Evolutionary conservation across 805 yeast genomes (phyloP).

Genomic region (Yamadazyma olivae): DNA sequence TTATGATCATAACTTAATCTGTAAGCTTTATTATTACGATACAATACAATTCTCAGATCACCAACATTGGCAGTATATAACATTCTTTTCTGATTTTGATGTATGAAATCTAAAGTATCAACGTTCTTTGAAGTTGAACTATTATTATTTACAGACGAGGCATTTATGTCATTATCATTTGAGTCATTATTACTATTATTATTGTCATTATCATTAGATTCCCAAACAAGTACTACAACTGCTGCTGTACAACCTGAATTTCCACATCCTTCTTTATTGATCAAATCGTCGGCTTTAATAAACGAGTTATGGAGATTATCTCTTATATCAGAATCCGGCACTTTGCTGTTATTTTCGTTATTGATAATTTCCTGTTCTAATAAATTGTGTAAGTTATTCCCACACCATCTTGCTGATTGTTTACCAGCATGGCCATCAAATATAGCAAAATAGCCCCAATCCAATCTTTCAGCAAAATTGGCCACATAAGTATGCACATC

Average conservation of each 20-base stretch:
- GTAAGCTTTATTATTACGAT: slow-evolving; percentile 69
- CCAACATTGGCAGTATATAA: slow-evolving; percentile 95
- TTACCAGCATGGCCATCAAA: slow-evolving; percentile 98
- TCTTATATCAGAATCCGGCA: slow-evolving; percentile 37
- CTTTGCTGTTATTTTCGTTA: slow-evolving; percentile 11
- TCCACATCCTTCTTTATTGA: slow-evolving; percentile 59
- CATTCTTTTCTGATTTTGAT: slow-evolving; percentile 56
- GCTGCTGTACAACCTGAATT: slow-evolving; percentile 95
- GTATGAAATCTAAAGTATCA: no score
- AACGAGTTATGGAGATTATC: slow-evolving; percentile 69
- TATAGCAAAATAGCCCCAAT: slow-evolving; percentile 93
- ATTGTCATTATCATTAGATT: slow-evolving; percentile 28
- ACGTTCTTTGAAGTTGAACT: neutral
- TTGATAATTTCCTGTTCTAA: slow-evolving; percentile 52
- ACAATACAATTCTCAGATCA: slow-evolving; percentile 81
- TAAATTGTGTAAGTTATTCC: slow-evolving; percentile 72
- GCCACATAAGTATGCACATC: slow-evolving; percentile 93
- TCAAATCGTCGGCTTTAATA: slow-evolving; percentile 67
- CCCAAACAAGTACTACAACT: slow-evolving; percentile 89
- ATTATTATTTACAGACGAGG: slow-evolving; percentile 2
- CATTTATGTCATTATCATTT: slow-evolving; percentile 15
- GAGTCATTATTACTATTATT: slow-evolving; percentile 14
- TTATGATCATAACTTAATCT: slow-evolving; percentile 91
- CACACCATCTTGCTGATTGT: slow-evolving; percentile 93
- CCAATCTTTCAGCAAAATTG: slow-evolving; percentile 85